These are phyloP conservation scores for Penicillium sp. DNA, from an alignment of 2,329 filamentous ascomycete genomes.

Conservation along the genomic window DNA sequence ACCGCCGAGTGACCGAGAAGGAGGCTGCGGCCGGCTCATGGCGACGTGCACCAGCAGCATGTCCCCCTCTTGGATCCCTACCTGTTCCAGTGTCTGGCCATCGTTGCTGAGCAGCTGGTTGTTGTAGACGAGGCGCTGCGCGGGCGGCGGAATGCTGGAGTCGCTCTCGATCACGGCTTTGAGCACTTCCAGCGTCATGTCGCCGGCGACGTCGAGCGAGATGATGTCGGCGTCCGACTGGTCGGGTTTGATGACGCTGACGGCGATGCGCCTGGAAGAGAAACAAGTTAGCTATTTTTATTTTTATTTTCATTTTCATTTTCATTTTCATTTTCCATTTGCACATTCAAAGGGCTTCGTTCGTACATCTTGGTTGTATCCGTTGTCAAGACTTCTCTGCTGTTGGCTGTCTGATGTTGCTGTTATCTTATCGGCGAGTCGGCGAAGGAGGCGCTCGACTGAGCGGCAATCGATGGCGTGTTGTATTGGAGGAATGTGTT, in stretches of 20 bases:
- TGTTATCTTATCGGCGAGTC: not conserved
- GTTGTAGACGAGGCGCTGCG: constrained; percentile 87
- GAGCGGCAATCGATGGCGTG: too few relatives aligned
- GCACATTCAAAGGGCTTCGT: not conserved
- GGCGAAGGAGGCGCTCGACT: too few relatives aligned
- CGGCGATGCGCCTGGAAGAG: constrained; percentile 70
- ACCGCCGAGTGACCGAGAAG: constrained; percentile 22
- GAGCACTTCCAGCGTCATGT: constrained; percentile 78
- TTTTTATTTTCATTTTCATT: too few relatives aligned
- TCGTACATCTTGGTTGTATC: not conserved
- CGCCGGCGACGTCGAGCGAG: constrained; percentile 74
- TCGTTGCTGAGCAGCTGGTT: constrained; percentile 75
- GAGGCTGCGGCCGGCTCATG: constrained; percentile 12
- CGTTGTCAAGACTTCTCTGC: not conserved
- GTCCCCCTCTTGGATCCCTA: constrained; percentile 80
- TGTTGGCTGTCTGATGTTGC: too few relatives aligned
- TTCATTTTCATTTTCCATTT: too few relatives aligned
- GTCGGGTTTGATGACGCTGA: constrained; percentile 75
- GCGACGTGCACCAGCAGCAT: constrained; percentile 83
- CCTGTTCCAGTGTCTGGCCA: constrained; percentile 73
- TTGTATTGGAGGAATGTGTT: too few relatives aligned
- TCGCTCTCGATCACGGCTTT: constrained; percentile 87
- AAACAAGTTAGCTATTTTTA: not conserved
- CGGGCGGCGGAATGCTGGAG: constrained; percentile 64
- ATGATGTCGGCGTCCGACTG: constrained; percentile 70